Conservation (phyloP, 139 green algal genomes). For the Zygnema cylindricum region DNA sequence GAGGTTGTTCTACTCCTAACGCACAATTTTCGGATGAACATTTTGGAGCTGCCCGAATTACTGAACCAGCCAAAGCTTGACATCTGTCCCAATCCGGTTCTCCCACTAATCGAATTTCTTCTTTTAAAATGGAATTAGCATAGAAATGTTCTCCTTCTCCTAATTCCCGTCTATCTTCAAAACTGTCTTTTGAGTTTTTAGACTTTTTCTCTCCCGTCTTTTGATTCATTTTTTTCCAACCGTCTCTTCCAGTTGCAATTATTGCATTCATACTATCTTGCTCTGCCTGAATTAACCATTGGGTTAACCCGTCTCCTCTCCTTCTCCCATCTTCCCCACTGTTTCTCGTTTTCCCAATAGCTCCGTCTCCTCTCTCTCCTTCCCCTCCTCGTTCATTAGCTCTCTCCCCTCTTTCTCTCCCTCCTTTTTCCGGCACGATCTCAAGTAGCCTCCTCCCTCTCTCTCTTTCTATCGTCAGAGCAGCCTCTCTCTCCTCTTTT, state of each 20-base stretch:
- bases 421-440: not conserved
- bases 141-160: not conserved
- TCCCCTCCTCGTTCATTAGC: conserved; percentile 12
- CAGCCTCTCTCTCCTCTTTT: not conserved
- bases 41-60: not conserved
- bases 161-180: not conserved
- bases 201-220: no score
- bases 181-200: not conserved
- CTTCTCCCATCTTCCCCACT: conserved; percentile 3
- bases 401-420: not conserved
- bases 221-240: no score
- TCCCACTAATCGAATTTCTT: conserved; percentile 34
- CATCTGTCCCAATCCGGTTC: conserved; percentile 24
- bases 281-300: not conserved
- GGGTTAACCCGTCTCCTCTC: conserved; percentile 13
- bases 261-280: no score
- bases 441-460: not conserved
- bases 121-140: not conserved
- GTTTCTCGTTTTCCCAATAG: not conserved
- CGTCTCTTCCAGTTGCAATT: no score
- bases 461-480: not conserved
- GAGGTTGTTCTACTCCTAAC: conserved; percentile 11
- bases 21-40: conserved; percentile 27
- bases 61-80: not conserved
- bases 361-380: conserved; percentile 12